Conservation (phyloP, 306 rosid species). For the Senna tora region DNA sequence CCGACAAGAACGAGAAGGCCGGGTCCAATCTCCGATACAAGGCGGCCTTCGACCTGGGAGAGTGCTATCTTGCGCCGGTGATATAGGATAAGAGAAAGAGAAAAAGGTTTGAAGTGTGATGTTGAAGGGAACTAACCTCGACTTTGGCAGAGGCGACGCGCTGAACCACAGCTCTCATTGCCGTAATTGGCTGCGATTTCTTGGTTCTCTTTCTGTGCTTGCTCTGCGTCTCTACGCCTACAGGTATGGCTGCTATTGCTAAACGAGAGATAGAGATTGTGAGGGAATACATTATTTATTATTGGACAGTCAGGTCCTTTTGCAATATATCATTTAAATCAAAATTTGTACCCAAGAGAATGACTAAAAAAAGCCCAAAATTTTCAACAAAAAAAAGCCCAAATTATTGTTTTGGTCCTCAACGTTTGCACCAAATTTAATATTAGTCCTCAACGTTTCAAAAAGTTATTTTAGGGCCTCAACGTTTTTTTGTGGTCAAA, state of each 20-base stretch:
- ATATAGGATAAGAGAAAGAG: not conserved
- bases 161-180: conserved; percentile 93
- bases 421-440: too few species aligned
- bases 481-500: too few species aligned
- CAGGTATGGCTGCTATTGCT: conserved; percentile 9
- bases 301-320: not conserved
- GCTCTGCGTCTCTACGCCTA: not conserved
- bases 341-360: too few species aligned
- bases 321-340: too few species aligned
- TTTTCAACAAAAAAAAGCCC: too few species aligned
- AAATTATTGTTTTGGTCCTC: too few species aligned
- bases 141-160: conserved; percentile 90
- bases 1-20: conserved; percentile 92
- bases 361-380: too few species aligned
- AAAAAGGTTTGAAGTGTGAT: not conserved
- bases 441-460: too few species aligned
- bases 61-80: conserved; percentile 18
- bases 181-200: conserved; percentile 43
- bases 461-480: too few species aligned
- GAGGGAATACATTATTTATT: conserved; percentile 34
- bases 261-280: not conserved
- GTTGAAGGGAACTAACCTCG: conserved; percentile 46
- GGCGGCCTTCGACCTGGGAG: conserved; percentile 78
- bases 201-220: conserved; percentile 26
- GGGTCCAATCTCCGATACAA: conserved; percentile 84